These are phyloP conservation scores for Chernovozyma sophiae-reginae DNA, from an alignment of 1,139 yeast genomes.

Conservation along the genomic window DNA sequence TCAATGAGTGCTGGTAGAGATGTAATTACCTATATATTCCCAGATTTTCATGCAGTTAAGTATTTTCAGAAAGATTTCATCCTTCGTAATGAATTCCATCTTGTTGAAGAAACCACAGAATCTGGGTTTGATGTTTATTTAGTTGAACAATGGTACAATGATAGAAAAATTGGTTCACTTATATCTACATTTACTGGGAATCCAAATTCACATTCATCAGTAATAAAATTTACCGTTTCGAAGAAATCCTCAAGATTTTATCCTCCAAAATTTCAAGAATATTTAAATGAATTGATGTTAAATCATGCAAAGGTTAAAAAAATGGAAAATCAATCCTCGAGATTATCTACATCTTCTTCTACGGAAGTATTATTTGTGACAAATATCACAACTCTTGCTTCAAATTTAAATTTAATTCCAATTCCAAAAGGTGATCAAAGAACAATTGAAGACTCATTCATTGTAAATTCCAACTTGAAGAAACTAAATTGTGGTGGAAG, in stretches of 20 bases:
- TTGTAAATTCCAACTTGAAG: conserved; percentile 71
- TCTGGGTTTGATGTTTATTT: conserved; percentile 82
- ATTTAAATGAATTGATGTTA: conserved; percentile 60
- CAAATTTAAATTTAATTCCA: conserved; percentile 66
- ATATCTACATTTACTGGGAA: conserved; percentile 87
- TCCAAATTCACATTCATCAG: conserved; percentile 55
- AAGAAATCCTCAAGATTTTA: conserved; percentile 55
- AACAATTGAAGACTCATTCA: conserved; percentile 52
- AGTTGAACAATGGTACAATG: conserved; percentile 91
- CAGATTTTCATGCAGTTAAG: conserved; percentile 52
- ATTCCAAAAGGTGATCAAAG: conserved; percentile 61
- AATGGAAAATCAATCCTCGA: conserved; percentile 12
- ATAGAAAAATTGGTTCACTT: conserved; percentile 60
- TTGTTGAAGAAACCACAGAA: conserved; percentile 41
- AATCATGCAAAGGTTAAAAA: conserved; percentile 49
- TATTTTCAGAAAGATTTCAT: conserved; percentile 41
- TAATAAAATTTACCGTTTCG: conserved; percentile 53
- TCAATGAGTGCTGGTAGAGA: too few species aligned
- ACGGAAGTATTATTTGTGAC: conserved; percentile 65
- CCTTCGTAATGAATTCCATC: conserved; percentile 31
- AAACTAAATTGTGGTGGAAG: conserved; percentile 83
- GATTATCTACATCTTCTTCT: too few species aligned
- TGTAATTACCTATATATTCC: conserved; percentile 38
- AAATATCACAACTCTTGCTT: conserved; percentile 74
- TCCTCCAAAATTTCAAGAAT: conserved; percentile 55